Evolutionary conservation across 192 early-diverging fungal species (phyloP), one percentile per base, ranked within the genome.

Genomic region (Phlyctochytrium bullatum): DNA sequence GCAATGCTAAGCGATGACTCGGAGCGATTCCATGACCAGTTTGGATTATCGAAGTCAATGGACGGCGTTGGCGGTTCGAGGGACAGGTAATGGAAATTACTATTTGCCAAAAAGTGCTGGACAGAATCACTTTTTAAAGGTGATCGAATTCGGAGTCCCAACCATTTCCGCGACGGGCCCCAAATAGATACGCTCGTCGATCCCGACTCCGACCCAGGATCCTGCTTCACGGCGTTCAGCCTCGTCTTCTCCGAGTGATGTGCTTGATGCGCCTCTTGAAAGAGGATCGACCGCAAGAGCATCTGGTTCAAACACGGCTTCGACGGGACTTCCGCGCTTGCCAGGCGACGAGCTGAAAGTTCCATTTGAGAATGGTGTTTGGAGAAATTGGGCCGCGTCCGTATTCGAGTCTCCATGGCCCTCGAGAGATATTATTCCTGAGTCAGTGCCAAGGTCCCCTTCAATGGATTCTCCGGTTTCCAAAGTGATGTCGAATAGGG

Each of bases 241-340:
- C 33, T 69, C 67, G 51, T 69, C 67, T 36, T 69, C 67, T 51
- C 61, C 67, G 24, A 69, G 33, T 16, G 59, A 61, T 16, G 30
- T 17, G 33, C 61, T 62, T 4, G 67, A 69, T 0, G 59, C 67
- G 12, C 59, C 59, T 17, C 67, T 34, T 30, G 67, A 69, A 31
- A 69, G 40, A 16, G 67, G 67, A 10, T 66, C 50, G 59, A 69
- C 30, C 14, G 61, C 6, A 2, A 69, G 52, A 23, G 60, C 50
- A 4, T 32, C 4, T 1, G 67, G 67, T 33, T 69, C 67, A 32
- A 35, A 54, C 14, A 62, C 40, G 6, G 40, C 40, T 47, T 47
- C 10, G 40, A 47, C 20, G 40, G 40, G 40, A 6, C 10, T 14
- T 20, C 40, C 40, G 6, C 40, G 40, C 20, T 20, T 47, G 10